Base-by-base conservation (phyloP, 2,329 filamentous ascomycete genomes). In the Cercospora sp. region DNA sequence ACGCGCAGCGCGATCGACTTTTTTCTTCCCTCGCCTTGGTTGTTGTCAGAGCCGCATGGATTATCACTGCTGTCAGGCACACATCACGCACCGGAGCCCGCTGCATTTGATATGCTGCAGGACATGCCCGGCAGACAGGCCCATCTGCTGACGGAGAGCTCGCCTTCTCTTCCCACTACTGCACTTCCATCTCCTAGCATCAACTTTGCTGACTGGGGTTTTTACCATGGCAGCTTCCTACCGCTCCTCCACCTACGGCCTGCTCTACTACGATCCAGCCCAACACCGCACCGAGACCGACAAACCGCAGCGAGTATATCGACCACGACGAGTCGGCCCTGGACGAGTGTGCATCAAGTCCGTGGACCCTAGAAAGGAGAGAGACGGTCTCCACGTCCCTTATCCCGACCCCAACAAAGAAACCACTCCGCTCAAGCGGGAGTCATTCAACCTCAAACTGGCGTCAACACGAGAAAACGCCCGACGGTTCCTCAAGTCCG, bases 281-380 rank as follows among this genome's bases (percentile, higher is more conserved):
- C 70, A 64, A 37, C 69, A 68, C 51, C 71, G 68, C 45, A 70
- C 70, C 68, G 66, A 66, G 13, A 55, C 49, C 62, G 70, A 70
- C 62, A 71, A 71, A 66, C 69, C 72, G 3, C 72, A 63, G 30
- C 69, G 70, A 60, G 79, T 82, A 72, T 87, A 85, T 75, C 82
- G 83, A 74, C 82, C 81, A 66, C 83, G 85, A 71, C 82, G 79
- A 69, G 84, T 85, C 70, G 81, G 86, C 72, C 85, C 85, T 60
- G 85, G 87, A 73, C 85, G 85, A 55, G 87, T 88, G 66, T 85
- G 86, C 76, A 86, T 88, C 67, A 82, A 81, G 69, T 83, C 82
- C 65, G 86, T 83, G 70, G 83, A 78, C 61, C 84, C 71, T 76
- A 83, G 83, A 71, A 71, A 73, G 73, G 59, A 78, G 77, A 75